A percentile compares a stretch with the other conserved stretches of the same genome.
phyloP scores from a whole-genome alignment of 768 basidiomycete species.

The Leccinum disarticulatum region DNA sequence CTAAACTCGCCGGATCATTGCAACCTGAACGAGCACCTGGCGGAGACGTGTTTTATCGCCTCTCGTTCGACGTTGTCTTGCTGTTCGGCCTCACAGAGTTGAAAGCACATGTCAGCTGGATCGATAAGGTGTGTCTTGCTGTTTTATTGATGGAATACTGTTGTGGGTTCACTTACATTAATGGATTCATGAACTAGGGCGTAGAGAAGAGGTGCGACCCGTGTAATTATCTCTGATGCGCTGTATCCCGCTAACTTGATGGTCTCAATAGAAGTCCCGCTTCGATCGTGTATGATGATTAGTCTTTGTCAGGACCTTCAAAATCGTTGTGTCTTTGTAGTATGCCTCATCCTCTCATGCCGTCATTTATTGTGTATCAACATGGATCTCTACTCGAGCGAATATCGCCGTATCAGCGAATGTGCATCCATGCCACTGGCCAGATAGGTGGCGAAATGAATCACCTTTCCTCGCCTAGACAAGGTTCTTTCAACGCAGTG shows the following conservation, averaged over 20 bases:
- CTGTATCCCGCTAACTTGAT: neutral
- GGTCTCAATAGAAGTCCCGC: slow-evolving; percentile 18
- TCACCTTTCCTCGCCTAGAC: neutral
- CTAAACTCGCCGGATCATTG: slow-evolving; percentile 1
- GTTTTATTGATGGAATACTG: neutral
- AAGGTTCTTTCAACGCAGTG: neutral
- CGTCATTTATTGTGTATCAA: neutral
- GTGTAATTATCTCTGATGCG: neutral
- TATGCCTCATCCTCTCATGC: neutral
- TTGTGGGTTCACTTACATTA: neutral
- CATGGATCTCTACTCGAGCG: neutral
- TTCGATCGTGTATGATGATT: slow-evolving; percentile 23
- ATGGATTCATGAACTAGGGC: slow-evolving; percentile 3
- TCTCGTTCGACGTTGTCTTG: slow-evolving; percentile 36
- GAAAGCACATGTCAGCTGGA: slow-evolving; percentile 46
- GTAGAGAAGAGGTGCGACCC: slow-evolving; percentile 15
- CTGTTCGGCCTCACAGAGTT: slow-evolving; percentile 45
- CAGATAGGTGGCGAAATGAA: neutral
- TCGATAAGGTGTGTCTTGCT: slow-evolving; percentile 23
- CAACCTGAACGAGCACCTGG: neutral
- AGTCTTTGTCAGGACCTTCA: neutral
- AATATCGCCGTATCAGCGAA: neutral
- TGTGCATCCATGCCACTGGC: too few species aligned
- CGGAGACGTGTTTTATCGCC: slow-evolving; percentile 13
- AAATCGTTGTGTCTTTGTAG: neutral